These are phyloP conservation scores for Ophiostoma australiae DNA, from an alignment of 2,329 filamentous ascomycete genomes.

Conservation along the genomic window DNA sequence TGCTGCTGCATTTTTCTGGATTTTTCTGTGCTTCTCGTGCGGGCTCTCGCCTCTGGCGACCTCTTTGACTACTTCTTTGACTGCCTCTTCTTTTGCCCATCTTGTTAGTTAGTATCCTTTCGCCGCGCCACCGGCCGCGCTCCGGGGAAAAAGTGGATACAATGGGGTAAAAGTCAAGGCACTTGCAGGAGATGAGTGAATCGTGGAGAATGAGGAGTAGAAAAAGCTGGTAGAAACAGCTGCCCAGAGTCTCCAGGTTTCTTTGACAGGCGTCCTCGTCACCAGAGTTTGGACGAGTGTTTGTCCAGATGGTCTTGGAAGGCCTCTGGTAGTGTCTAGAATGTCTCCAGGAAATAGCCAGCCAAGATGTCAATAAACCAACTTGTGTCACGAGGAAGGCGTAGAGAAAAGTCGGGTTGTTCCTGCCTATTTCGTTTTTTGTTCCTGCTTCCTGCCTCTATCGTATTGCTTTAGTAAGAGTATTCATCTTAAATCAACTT, in stretches of 20 bases:
- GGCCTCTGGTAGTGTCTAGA: not conserved
- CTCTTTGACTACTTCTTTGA: not conserved
- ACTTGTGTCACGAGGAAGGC: not conserved
- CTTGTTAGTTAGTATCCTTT: not conserved
- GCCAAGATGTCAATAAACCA: not conserved
- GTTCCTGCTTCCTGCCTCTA: not conserved
- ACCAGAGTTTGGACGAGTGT: not conserved
- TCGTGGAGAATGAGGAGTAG: constrained; percentile 8
- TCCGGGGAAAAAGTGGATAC: constrained; percentile 6
- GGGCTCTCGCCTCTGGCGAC: not conserved
- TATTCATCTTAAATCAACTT: too few relatives aligned
- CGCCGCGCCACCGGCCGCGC: not conserved
- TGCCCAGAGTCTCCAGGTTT: not conserved
- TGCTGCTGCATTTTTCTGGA: not conserved
- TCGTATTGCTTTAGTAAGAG: too few relatives aligned
- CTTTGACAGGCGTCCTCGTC: not conserved
- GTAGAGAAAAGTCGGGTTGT: not conserved
- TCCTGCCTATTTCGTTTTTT: not conserved
- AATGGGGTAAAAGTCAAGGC: not conserved
- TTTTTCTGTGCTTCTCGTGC: not conserved
- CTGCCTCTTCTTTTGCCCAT: not conserved
- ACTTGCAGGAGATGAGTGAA: not conserved
- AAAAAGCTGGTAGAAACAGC: not conserved
- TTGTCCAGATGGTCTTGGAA: not conserved
- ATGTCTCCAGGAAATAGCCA: not conserved